A percentile compares a stretch with the other conserved stretches of the same genome.
Evolutionary conservation across 306 rosid genomes (phyloP).

Genomic region (Fragaria vesca): DNA sequence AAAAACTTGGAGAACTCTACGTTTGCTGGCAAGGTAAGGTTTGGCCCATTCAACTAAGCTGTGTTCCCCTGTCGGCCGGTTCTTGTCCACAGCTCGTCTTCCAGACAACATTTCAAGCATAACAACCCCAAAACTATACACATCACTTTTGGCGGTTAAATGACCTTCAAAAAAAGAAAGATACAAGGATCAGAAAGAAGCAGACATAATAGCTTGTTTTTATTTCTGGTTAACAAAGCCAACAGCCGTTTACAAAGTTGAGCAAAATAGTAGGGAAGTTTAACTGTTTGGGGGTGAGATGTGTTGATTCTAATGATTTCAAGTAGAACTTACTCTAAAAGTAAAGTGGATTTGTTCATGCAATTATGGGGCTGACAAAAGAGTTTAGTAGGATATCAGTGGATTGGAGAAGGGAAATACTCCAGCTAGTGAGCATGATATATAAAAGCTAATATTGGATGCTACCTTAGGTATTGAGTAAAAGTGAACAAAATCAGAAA

Average conservation of each 20-base stretch:
- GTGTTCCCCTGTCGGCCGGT: slow-evolving; percentile 78
- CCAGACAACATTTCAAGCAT: slow-evolving; percentile 84
- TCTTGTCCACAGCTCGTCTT: slow-evolving; percentile 75
- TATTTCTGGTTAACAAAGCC: neutral
- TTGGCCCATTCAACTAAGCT: slow-evolving; percentile 87
- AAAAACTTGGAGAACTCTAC: slow-evolving; percentile 65
- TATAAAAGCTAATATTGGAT: no score
- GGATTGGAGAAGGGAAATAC: neutral
- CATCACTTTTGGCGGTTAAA: slow-evolving; percentile 82
- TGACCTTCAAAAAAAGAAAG: slow-evolving; percentile 60
- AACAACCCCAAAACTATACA: slow-evolving; percentile 92
- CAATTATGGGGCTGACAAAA: no score
- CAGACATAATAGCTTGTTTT: neutral
- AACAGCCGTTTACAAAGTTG: neutral
- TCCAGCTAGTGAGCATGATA: neutral
- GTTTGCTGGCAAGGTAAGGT: slow-evolving; percentile 80
- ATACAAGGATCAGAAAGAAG: slow-evolving; percentile 27
- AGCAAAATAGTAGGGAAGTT: neutral
- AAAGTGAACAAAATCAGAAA: no score
- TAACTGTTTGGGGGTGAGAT: neutral
- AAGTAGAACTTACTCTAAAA: no score
- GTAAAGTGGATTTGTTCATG: no score
- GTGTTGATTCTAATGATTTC: neutral
- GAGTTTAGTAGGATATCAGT: no score
- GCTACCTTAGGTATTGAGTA: no score